Percentiles rank a stretch among this genome's conserved stretches.
These are phyloP conservation scores for Thelephora ganbajun DNA, from an alignment of 768 basidiomycete genomes.

Conservation along the genomic window DNA sequence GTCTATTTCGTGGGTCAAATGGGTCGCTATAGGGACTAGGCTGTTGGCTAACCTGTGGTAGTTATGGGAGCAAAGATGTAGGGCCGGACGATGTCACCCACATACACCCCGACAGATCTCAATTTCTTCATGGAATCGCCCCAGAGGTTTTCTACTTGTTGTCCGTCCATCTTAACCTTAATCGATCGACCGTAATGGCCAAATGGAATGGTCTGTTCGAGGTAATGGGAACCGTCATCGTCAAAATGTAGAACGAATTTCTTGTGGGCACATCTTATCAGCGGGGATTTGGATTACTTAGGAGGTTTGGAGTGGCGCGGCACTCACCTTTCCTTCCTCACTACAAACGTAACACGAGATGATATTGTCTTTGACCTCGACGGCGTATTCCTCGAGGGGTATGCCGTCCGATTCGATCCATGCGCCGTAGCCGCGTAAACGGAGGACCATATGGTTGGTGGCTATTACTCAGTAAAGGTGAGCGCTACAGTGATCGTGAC, in stretches of 20 bases:
- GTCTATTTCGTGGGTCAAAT: background rate
- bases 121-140: background rate
- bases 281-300: background rate
- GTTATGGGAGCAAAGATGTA: background rate
- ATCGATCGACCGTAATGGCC: background rate
- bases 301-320: background rate
- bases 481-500: background rate
- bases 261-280: background rate
- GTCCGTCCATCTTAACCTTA: conserved; percentile 8
- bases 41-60: background rate
- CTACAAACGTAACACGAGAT: conserved; percentile 9
- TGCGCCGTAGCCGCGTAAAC: conserved; percentile 5
- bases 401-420: conserved; percentile 9
- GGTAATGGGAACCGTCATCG: too few species aligned
- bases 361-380: conserved; percentile 7
- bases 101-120: background rate
- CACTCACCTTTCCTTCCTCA: conserved; percentile 8
- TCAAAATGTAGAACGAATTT: too few species aligned
- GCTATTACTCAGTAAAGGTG: background rate
- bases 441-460: conserved; percentile 3
- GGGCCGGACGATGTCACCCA: conserved; percentile 4
- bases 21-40: background rate
- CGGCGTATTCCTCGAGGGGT: conserved; percentile 4
- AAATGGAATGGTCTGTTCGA: too few species aligned
- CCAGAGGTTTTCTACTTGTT: conserved; percentile 5